A percentile compares a stretch with the other conserved stretches of the same genome.
These are phyloP conservation scores for Colletotrichum graminicola DNA, from an alignment of 2,329 filamentous ascomycete species.

Conservation along the genomic window DNA sequence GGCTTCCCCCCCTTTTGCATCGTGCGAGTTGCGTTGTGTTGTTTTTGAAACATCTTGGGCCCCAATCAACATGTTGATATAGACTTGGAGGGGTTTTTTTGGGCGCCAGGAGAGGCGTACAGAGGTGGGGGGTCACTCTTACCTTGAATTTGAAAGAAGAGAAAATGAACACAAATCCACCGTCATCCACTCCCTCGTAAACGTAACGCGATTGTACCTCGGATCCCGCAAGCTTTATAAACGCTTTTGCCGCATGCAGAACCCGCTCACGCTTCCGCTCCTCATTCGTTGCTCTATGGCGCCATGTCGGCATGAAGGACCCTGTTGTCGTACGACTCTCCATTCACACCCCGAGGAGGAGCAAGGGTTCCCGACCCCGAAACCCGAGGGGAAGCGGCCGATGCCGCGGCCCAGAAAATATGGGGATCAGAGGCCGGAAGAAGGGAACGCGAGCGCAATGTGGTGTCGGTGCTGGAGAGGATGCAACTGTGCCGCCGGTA, in stretches of 20 bases:
- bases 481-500: not conserved
- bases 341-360: constrained; percentile 15
- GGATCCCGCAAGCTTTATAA: not conserved
- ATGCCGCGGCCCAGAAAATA: constrained; percentile 28
- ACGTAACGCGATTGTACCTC: not conserved
- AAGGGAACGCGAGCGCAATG: constrained; percentile 23
- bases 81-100: constrained; percentile 7
- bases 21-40: constrained; percentile 5
- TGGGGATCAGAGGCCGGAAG: constrained; percentile 21
- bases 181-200: not conserved
- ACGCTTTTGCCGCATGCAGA: not conserved
- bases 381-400: constrained; percentile 30
- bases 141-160: not conserved
- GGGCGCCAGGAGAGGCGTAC: not conserved
- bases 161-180: not conserved
- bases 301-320: constrained; percentile 20
- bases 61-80: constrained; percentile 17
- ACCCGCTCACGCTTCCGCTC: not conserved
- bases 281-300: constrained; percentile 20
- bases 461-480: not conserved
- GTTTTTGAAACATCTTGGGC: constrained; percentile 15
- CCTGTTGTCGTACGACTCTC: constrained; percentile 37
- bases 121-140: not conserved
- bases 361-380: constrained; percentile 26
- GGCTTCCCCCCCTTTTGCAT: not conserved